phyloP scores from a whole-genome alignment of 2,329 filamentous ascomycete genomes.

The Verticillium klebahnii region DNA sequence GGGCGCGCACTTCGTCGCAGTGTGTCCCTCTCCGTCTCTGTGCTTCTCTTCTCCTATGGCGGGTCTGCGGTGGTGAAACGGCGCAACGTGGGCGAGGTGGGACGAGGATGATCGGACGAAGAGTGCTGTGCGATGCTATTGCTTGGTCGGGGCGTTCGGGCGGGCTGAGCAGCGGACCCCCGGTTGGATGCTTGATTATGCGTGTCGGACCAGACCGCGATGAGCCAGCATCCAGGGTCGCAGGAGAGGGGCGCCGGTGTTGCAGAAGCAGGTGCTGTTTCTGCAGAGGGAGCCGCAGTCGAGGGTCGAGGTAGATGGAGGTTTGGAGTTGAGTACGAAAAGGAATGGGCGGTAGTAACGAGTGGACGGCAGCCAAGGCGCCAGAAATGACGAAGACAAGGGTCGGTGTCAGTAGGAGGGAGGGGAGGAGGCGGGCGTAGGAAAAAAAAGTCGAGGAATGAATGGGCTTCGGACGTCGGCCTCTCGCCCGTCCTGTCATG shows the following conservation, averaged over 20 bases:
- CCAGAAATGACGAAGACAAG: background rate
- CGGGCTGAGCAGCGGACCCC: background rate
- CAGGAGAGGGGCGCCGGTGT: constrained; percentile 1
- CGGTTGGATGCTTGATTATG: background rate
- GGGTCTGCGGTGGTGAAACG: constrained; percentile 1
- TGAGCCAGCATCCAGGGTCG: constrained; percentile 12
- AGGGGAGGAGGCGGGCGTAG: background rate
- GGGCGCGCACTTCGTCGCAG: background rate
- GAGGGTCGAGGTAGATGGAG: background rate
- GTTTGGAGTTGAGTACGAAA: constrained; percentile 3
- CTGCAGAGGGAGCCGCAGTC: background rate
- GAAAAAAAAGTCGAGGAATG: background rate
- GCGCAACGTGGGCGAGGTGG: constrained; percentile 1
- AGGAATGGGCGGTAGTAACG: background rate
- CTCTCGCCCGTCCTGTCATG: background rate
- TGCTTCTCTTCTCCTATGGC: background rate
- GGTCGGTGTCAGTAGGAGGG: background rate
- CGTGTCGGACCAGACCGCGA: constrained; percentile 2
- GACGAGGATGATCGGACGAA: constrained; percentile 1
- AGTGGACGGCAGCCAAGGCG: background rate
- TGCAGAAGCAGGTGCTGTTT: background rate
- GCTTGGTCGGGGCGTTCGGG: background rate
- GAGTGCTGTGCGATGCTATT: background rate
- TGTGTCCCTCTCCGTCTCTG: background rate
- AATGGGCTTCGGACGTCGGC: background rate